Evolutionary conservation across 2,329 filamentous ascomycete genomes (phyloP).

Genomic region (Cadophora sp.): DNA sequence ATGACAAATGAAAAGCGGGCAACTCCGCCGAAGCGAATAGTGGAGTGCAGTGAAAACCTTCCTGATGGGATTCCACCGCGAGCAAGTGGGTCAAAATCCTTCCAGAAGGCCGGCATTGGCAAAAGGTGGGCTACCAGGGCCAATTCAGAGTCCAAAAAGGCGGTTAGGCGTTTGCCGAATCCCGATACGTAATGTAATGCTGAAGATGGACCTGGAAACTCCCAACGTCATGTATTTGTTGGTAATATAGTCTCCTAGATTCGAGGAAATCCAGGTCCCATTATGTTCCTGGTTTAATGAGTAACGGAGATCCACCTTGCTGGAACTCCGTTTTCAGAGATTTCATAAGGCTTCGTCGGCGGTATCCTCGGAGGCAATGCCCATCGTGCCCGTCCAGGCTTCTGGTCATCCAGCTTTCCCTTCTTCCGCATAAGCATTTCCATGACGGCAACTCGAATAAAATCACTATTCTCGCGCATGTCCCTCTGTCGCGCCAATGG

Average conservation of each 20-base stretch:
- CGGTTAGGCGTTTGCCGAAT: slow-evolving; percentile 6
- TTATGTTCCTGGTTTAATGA: slow-evolving; percentile 15
- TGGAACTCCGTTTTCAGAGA: slow-evolving; percentile 64
- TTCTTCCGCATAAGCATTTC: slow-evolving; percentile 74
- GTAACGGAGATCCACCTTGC: slow-evolving; percentile 59
- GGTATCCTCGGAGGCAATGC: slow-evolving; percentile 70
- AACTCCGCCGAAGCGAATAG: slow-evolving; percentile 25
- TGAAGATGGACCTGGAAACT: slow-evolving; percentile 4
- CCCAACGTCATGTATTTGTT: background rate
- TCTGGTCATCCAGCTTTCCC: slow-evolving; percentile 70
- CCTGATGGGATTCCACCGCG: slow-evolving; percentile 20
- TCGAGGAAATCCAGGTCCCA: slow-evolving; percentile 10
- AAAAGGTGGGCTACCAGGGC: background rate
- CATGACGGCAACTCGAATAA: slow-evolving; percentile 74
- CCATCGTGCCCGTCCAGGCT: slow-evolving; percentile 71
- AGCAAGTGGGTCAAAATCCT: slow-evolving; percentile 20
- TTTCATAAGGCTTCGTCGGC: slow-evolving; percentile 59
- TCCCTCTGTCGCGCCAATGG: slow-evolving; percentile 65
- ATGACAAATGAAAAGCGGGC: slow-evolving; percentile 22
- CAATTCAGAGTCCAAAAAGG: slow-evolving; percentile 14
- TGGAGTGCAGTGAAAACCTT: slow-evolving; percentile 23
- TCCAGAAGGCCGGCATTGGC: slow-evolving; percentile 27
- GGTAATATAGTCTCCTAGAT: slow-evolving; percentile 18
- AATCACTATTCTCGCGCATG: slow-evolving; percentile 73
- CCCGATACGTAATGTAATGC: slow-evolving; percentile 26